Evolutionary conservation across 2,329 filamentous ascomycete species (phyloP), one percentile per base, ranked within the genome.

Genomic region (Pseudocercospora fuligena): DNA sequence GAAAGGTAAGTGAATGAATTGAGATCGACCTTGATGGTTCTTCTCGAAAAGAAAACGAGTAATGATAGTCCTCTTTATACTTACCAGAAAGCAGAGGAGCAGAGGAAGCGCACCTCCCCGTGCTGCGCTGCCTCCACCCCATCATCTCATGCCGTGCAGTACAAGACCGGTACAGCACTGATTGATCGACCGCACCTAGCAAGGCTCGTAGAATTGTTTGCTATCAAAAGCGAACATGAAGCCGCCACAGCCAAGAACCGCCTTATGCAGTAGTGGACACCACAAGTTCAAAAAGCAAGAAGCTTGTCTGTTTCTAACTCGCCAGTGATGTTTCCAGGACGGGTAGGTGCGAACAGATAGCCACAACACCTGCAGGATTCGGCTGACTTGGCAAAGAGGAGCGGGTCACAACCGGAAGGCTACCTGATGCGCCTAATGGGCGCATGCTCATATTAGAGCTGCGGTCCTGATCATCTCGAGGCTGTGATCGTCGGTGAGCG

Each of bases 221-320:
- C 63, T 49, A 56, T 65, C 63, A 56, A 29, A 51, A 59, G 53
- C 25, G 65, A 64, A 61, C 58, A 61, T 67, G 61, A 61, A 61
- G 54, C 61, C 65, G 60, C 65, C 65, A 61, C 65, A 53, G 65
- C 65, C 61, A 63, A 66, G 63, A 60, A 19, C 25, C 25, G 19
- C 59, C 59, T 61, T 47, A 36, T 61, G 59, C 59, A 61, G 12
- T 36, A 31, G 43, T 33, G 19, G 27, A 58, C 56, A 56, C 56
- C 31, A 58, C 21, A 43, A 58, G 56, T 58, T 36, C 19, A 2
- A 49, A 46, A 21, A 27, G 25, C 19, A 61, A 51, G 59, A 61
- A 51, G 59, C 40, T 51, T 61, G 46, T 61, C 43, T 53, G 36
- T 61, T 29, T 61, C 59, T 61, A 31, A 19, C 59, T 61, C 59